Conservation (phyloP, 2,329 filamentous ascomycete species). For the Clarireedia homoeocarpa region DNA sequence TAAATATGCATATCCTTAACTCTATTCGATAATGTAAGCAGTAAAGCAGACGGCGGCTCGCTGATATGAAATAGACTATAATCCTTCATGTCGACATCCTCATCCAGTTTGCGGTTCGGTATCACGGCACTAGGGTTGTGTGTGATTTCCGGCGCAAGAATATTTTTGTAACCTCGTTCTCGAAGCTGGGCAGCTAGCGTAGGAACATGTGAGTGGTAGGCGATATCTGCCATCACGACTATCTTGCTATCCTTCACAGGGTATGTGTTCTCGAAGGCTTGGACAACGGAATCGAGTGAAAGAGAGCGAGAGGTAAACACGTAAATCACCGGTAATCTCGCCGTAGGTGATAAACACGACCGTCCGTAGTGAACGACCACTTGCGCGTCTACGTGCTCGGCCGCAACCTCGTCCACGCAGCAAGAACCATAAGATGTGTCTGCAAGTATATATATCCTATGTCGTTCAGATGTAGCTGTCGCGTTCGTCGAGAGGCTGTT, state of each 20-base stretch:
- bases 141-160: constrained; percentile 64
- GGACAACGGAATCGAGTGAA: constrained; percentile 47
- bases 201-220: constrained; percentile 69
- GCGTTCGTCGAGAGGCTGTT: constrained; percentile 10
- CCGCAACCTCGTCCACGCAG: constrained; percentile 94
- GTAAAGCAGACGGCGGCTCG: constrained; percentile 73
- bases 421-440: constrained; percentile 97
- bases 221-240: constrained; percentile 83
- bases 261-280: constrained; percentile 62
- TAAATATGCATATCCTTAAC: constrained; percentile 74
- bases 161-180: constrained; percentile 57
- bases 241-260: constrained; percentile 49
- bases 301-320: constrained; percentile 75
- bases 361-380: constrained; percentile 92
- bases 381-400: constrained; percentile 85
- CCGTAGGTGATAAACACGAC: constrained; percentile 85
- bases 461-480: background rate
- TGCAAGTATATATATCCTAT: constrained; percentile 69
- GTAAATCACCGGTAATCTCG: constrained; percentile 79
- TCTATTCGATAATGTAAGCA: constrained; percentile 79
- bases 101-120: constrained; percentile 63
- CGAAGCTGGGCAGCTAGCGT: constrained; percentile 47
- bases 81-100: constrained; percentile 32
- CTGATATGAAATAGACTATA: constrained; percentile 76
- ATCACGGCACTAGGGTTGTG: constrained; percentile 73